A percentile compares a stretch with the other conserved stretches of the same genome.
phyloP scores from a whole-genome alignment of 352 stramenopile species.

The Phytophthora rubi region DNA sequence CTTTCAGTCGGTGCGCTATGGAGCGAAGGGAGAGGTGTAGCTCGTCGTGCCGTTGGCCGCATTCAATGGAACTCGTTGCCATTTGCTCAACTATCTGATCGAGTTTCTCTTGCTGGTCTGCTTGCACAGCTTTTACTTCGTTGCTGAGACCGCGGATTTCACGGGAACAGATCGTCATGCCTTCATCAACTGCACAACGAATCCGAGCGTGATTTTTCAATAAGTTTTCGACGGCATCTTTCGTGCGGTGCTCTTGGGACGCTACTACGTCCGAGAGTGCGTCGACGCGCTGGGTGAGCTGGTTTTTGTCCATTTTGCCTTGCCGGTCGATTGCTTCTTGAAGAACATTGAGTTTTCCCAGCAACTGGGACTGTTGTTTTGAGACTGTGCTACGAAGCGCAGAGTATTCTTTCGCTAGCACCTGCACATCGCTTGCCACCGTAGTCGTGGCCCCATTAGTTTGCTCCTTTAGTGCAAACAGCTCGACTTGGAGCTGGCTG shows the following conservation, averaged over 20 bases:
- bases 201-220: slow-evolving; percentile 64
- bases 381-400: slow-evolving; percentile 36
- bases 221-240: slow-evolving; percentile 49
- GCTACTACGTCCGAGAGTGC: slow-evolving; percentile 43
- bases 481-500: slow-evolving; percentile 46
- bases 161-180: slow-evolving; percentile 62
- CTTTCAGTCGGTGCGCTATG: slow-evolving; percentile 52
- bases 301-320: slow-evolving; percentile 52
- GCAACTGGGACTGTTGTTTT: slow-evolving; percentile 51
- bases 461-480: slow-evolving; percentile 49
- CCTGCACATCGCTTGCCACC: slow-evolving; percentile 54
- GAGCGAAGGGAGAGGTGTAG: slow-evolving; percentile 47
- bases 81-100: slow-evolving; percentile 46
- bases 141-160: slow-evolving; percentile 57
- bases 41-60: slow-evolving; percentile 42
- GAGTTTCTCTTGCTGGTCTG: slow-evolving; percentile 46
- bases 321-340: slow-evolving; percentile 56
- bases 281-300: slow-evolving; percentile 57
- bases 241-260: slow-evolving; percentile 49
- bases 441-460: slow-evolving; percentile 29
- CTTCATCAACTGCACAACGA: slow-evolving; percentile 56
- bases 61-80: slow-evolving; percentile 39
- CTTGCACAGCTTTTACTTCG: slow-evolving; percentile 41
- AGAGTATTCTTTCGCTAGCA: slow-evolving; percentile 51
- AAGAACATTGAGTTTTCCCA: slow-evolving; percentile 48